Evolutionary conservation across 495 filamentous ascomycete genomes (phyloP).

Genomic region (Rhypophila decipiens): DNA sequence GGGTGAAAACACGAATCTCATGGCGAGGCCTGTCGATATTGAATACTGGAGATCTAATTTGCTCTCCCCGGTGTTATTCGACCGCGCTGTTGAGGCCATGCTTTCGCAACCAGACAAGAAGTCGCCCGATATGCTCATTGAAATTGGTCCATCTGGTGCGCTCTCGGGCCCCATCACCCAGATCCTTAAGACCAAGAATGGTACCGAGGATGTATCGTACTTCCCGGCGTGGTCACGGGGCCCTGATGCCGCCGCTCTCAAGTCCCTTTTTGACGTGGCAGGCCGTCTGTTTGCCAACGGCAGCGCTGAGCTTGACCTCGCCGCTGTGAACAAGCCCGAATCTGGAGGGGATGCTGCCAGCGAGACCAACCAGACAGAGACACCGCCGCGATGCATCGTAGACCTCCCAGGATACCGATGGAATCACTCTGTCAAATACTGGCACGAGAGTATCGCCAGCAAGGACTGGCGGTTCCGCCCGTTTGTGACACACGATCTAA

Average conservation of each 20-base stretch:
- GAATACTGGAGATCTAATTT: constrained; percentile 30
- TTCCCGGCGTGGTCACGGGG: constrained; percentile 21
- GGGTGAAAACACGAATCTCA: not conserved
- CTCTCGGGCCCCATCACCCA: constrained; percentile 41
- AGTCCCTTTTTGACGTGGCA: constrained; percentile 21
- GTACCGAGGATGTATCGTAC: constrained; percentile 13
- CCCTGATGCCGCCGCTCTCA: constrained; percentile 9
- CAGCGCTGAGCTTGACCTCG: constrained; percentile 2
- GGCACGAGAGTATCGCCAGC: constrained; percentile 11
- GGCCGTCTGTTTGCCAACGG: constrained; percentile 27
- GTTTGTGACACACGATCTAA: constrained; percentile 10
- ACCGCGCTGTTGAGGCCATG: constrained; percentile 17
- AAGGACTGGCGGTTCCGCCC: constrained; percentile 10
- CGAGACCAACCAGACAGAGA: constrained; percentile 1
- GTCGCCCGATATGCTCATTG: constrained; percentile 29
- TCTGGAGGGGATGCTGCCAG: no score
- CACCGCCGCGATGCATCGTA: constrained; percentile 2
- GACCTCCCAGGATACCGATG: constrained; percentile 33
- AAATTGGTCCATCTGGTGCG: constrained; percentile 46
- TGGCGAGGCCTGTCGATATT: constrained; percentile 7
- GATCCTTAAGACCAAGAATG: constrained; percentile 16
- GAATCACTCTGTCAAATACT: constrained; percentile 20
- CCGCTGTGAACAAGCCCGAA: no score
- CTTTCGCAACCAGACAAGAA: constrained; percentile 2
- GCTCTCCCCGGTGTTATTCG: constrained; percentile 29